Evolutionary conservation across 1,284 basidiomycete species (phyloP), one percentile per base, ranked within the genome.

Genomic region (Heterobasidion parviporum): DNA sequence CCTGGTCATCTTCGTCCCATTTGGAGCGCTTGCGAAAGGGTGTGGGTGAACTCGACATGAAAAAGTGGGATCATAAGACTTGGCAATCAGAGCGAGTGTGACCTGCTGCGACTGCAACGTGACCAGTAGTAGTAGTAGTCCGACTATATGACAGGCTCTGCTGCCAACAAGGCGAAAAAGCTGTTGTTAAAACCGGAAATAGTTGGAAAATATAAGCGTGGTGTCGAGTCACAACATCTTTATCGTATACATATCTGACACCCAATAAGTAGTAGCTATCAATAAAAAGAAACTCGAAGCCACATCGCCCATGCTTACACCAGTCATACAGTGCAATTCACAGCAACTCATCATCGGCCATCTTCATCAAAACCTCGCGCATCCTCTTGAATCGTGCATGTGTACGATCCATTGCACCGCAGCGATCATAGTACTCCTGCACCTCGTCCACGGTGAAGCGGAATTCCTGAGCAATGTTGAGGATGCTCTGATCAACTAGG

Each of bases 401-500:
- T 9, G 87, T 88, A 47, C 77, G 76, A 43, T 75, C 77, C 76
- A 87, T 79, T 61, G 87, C 84, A 10, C 82, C 82, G 57, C 77
- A 83, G 60, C 76, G 80, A 62, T 87, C 82, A 59, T 88, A 87
- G 64, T 81, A 87, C 63, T 85, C 85, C 63, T 83, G 78, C 10
- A 89, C 87, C 66, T 89, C 87, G 59, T 83, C 81, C 0, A 79
- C 65, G 1, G 85, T 86, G 66, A 89, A 89, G 52, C 82, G 74
- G 62, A 73, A 84, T 44, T 85, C 80, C 33, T 66, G 70, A 8
- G 87, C 86, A 60, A 89, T 87, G 33, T 82, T 78, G 33, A 68
- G 68, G 45, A 89, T 75, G 12, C 72, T 74, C 62, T 79, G 79
- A 60, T 87, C 85, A 34, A 87, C 75, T 46, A 85, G 78, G 65